Base-by-base conservation (phyloP, 2,329 filamentous ascomycete genomes). In the Ophiobolus disseminans region DNA sequence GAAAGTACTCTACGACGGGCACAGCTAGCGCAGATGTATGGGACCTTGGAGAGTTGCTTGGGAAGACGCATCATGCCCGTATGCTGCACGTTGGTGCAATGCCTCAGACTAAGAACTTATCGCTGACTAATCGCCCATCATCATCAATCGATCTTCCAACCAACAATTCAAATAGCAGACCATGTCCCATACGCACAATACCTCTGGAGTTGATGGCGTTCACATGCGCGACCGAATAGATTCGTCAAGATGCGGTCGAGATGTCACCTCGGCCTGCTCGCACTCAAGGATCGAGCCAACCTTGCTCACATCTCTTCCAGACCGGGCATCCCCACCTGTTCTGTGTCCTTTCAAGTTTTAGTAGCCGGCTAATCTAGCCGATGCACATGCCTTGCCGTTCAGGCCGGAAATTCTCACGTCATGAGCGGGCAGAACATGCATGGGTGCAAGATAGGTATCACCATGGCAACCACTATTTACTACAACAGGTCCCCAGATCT, bases 381-480 rank as follows among this genome's bases (percentile, higher is more conserved):
- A 43, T 48, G 49, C 47, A 44, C 43, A 41, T 30, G n/a, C 40
- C 40, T 36, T 43, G 23, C 48, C 41, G 41, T 48, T 41, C 47
- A 46, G 57, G 25, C 55, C 55, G 47, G 49, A 32, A 23, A 34
- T 47, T 40, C 19, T 53, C 54, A 61, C 60, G 58, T 62, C 59
- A 65, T 55, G 39, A 34, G 23, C 38, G 42, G 40, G 40, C 45
- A 34, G 42, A 31, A 53, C 35, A 32, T 49, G 41, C 49, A 47
- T 56, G 45, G 46, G 45, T 41, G 32, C 42, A 26, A 57, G 59
- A 55, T 54, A 55, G 57, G 56, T 53, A 60, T 68, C 67, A 63
- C 63, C 57, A 67, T 65, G 48, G 60, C 64, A 64, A 69, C 66
- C 51, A 25, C 9, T 66, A 57, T 70, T 65, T 66, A 65, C 61